Conservation (phyloP, 2,329 filamentous ascomycete species). For the Epicoccum sorghinum region DNA sequence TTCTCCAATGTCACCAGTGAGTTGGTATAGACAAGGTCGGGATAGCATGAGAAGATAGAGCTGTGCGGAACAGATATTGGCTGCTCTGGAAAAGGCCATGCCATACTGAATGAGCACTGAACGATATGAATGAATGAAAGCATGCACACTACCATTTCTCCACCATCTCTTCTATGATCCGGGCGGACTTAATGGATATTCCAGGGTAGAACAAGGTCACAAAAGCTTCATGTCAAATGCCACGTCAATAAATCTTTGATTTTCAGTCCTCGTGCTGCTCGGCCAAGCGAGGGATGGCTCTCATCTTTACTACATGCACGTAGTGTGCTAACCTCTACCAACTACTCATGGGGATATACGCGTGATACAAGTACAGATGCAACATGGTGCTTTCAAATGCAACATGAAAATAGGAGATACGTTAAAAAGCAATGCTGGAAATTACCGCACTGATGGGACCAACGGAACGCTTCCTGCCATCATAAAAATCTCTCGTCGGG, state of each 20-base stretch:
- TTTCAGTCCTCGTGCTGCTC: background rate
- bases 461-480: conserved; percentile 46
- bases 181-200: background rate
- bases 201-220: background rate
- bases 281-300: conserved; percentile 7
- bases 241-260: conserved; percentile 7
- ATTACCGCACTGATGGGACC: conserved; percentile 29
- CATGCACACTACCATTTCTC: conserved; percentile 2
- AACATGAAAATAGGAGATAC: conserved; percentile 5
- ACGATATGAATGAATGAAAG: conserved; percentile 20
- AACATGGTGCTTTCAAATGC: background rate
- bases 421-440: background rate
- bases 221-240: background rate
- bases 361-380: conserved; percentile 16
- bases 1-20: conserved; percentile 92
- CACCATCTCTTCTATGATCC: background rate
- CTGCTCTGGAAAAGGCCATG: background rate
- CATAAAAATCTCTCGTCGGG: conserved; percentile 2
- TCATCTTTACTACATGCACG: background rate
- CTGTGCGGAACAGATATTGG: background rate
- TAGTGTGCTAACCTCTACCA: background rate
- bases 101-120: conserved; percentile 6
- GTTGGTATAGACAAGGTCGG: conserved; percentile 58
- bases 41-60: background rate
- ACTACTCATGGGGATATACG: conserved; percentile 16